Evolutionary conservation across 257 asterid species (phyloP).

Genomic region (Salvia miltiorrhiza): DNA sequence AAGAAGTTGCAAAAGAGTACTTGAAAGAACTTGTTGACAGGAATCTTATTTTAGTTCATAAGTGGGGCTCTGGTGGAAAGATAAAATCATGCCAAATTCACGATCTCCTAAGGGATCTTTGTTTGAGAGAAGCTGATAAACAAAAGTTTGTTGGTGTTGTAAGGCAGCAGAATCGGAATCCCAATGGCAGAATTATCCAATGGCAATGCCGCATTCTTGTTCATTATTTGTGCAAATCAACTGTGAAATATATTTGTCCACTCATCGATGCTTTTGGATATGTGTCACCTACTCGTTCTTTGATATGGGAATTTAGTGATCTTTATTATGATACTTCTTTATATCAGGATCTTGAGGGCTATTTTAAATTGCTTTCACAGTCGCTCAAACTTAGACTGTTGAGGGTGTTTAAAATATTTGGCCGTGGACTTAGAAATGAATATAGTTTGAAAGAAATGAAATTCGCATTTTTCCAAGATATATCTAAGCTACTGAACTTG

Average conservation of each 20-base stretch:
- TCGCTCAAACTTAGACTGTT: background rate
- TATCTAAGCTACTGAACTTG: background rate
- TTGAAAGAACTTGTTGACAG: background rate
- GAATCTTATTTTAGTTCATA: background rate
- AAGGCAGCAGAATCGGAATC: background rate
- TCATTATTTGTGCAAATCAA: background rate
- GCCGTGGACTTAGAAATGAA: too few relatives aligned
- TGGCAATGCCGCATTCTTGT: background rate
- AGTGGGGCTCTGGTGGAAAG: background rate
- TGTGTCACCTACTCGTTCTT: background rate
- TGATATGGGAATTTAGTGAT: background rate
- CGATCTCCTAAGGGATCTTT: background rate
- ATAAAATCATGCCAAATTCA: background rate
- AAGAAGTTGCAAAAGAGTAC: background rate
- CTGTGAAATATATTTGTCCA: too few relatives aligned
- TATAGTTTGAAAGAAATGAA: background rate
- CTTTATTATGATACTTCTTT: background rate
- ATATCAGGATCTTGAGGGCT: background rate
- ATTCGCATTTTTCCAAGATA: background rate
- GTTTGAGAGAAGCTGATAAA: background rate
- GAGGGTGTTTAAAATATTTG: background rate
- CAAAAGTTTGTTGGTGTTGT: background rate
- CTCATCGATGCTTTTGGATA: background rate
- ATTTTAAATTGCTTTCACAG: background rate
- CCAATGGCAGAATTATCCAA: background rate